Base-by-base conservation (phyloP, 192 early-diverging fungal genomes). In the Mortierella antarctica region DNA sequence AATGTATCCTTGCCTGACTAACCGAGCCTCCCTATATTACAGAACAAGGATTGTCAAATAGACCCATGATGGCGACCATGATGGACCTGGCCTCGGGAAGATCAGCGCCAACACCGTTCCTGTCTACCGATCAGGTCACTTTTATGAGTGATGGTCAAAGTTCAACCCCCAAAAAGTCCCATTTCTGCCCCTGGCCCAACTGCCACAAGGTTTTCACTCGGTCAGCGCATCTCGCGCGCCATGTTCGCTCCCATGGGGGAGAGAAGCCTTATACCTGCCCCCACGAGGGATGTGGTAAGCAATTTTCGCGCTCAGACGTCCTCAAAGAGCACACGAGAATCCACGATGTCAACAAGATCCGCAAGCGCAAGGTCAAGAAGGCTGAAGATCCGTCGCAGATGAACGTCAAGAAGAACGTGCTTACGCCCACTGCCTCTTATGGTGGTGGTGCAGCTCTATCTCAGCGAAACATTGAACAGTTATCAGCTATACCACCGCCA, bases 261-360 rank as follows among this genome's bases (percentile, higher is more conserved):
- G 85, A 90, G 56, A 91, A 91, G 82, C 93, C 93, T 15, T 91
- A 89, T 73, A 87, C 83, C 18, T 95, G 93, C 62, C 65, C 70
- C 5, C 77, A 80, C 5, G 83, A 84, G 10, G 74, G 87, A 42
- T 95, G 93, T 68, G 85, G 86, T 8, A 91, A 92, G 12, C 74
- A 84, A 31, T 95, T 95, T 83, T 92, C 93, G 14, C 89, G 93
- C 0, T 85, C 92, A 54, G 93, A 95, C 74, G 93, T 93, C 53
- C 82, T 95, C 13, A 93, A 91, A 74, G 86, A 92, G 6, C 93
- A 95, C 40, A 90, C 90, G 49, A 88, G 91, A 61, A 93, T 91
- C 7, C 94, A 95, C 68, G 94, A 93, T 0, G 93, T 92, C 62
- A 93, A 95, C 82, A 89, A 90, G 45, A 70, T 80, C 55, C 77